Evolutionary conservation across 129 eudicot species (phyloP), one percentile per base, ranked within the genome.

Genomic region (Chrysanthemum makinoi): DNA sequence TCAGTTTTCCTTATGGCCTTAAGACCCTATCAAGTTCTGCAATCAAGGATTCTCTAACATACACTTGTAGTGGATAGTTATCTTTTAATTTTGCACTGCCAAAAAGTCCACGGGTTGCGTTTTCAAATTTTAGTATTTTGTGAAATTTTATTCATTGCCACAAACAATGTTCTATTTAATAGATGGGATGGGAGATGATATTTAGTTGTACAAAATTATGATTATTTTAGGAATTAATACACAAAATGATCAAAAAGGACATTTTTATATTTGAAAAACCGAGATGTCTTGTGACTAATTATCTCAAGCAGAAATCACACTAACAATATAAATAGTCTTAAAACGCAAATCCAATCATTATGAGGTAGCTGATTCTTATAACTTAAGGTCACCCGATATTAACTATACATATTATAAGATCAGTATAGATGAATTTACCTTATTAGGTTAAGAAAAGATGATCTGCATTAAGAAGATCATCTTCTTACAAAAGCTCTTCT

Each of bases 391-490:
- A 33, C 39, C 6, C 39, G 7, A 33, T 5, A 5, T 33, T 33
- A 33, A 33, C 39, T 33, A 33, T 33, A 33, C 39, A 10, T 15
- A 22, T 8, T 20, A 4, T 19, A 35, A 17, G 44, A n/a, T 53
- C 6, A 47, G 8, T 30, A 74, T 7, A 53, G 14, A 50, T 8
- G 54, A 13, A n/a, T 60, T 24, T 50, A 86, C 91, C 91, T 81
- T 66, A 78, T 78, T 75, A 75, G 73, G 73, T 70, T 12, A 84
- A 80, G 79, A 86, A 83, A 68, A 86, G 75, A 79, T 78, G 91
- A 81, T 83, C 82, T 44, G 91, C 88, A 49, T 86, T 88, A 60
- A 86, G 80, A 77, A 86, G 86, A 83, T 86, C 91, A 19, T 86
- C 83, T 24, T 86, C 70, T 78, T 88, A 67, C 18, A 46, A 18